Percentiles rank a stretch among this genome's conserved stretches.
Evolutionary conservation across 352 stramenopile species (phyloP).

Genomic region (Pythium utonaiense): DNA sequence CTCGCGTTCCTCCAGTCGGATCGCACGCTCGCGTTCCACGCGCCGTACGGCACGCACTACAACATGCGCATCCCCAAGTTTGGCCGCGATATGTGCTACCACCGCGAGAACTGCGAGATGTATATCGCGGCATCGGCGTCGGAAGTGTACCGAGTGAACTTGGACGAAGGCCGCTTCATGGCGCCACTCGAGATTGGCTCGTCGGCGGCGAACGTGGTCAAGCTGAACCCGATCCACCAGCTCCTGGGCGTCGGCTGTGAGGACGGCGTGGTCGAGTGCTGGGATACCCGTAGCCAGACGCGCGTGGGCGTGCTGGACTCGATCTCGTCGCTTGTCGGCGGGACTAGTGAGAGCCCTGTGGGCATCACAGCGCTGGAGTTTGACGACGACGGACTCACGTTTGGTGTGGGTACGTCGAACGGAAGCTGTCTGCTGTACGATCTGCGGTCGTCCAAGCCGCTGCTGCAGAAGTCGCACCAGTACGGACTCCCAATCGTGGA

Average conservation of each 20-base stretch:
- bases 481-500: conserved; percentile 96
- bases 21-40: conserved; percentile 96
- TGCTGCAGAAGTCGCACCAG: conserved; percentile 97
- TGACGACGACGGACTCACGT: conserved; percentile 92
- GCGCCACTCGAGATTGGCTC: conserved; percentile 72
- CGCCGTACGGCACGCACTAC: conserved; percentile 97
- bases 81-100: conserved; percentile 96
- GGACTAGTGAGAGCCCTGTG: conserved; percentile 28
- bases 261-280: conserved; percentile 95
- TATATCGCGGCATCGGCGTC: conserved; percentile 86
- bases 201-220: conserved; percentile 85
- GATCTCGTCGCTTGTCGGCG: conserved; percentile 49
- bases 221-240: conserved; percentile 89
- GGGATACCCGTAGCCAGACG: conserved; percentile 88
- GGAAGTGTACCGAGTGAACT: conserved; percentile 96
- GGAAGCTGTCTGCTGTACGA: conserved; percentile 96
- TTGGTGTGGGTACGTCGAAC: conserved; percentile 93
- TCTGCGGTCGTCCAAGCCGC: conserved; percentile 91
- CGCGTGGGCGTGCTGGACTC: conserved; percentile 64
- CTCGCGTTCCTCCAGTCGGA: conserved; percentile 96
- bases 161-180: conserved; percentile 97
- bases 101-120: conserved; percentile 95
- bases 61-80: conserved; percentile 96
- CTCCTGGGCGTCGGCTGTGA: conserved; percentile 90
- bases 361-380: conserved; percentile 95